Evolutionary conservation across 768 basidiomycete genomes (phyloP).

Genomic region (Lactarius indigo): DNA sequence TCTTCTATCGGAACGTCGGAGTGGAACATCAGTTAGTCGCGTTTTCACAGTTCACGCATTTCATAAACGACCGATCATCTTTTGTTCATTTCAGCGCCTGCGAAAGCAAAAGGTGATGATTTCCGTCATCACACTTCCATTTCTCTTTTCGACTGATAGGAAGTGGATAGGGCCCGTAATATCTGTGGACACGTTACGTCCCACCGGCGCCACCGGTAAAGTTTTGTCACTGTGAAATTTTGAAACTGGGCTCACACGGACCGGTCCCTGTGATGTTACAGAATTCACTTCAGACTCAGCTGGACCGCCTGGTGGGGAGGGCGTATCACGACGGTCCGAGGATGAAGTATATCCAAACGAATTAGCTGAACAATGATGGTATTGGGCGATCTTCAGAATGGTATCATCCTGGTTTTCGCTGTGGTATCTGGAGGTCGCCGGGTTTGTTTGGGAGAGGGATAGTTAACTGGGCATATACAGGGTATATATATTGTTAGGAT

Average conservation of each 20-base stretch:
- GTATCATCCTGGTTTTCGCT: constrained; percentile 15
- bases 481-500: constrained; percentile 13
- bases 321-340: constrained; percentile 3
- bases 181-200: constrained; percentile 2
- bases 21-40: constrained; percentile 1
- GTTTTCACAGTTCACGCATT: constrained; percentile 7
- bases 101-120: constrained; percentile 10
- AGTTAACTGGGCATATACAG: neutral
- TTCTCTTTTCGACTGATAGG: neutral
- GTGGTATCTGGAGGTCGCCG: constrained; percentile 28
- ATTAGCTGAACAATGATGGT: constrained; percentile 20
- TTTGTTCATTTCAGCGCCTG: neutral
- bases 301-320: neutral
- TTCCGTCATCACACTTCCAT: constrained; percentile 4
- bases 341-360: neutral
- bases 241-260: constrained; percentile 11
- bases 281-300: neutral
- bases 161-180: constrained; percentile 5
- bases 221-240: neutral
- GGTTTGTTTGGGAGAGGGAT: constrained; percentile 18
- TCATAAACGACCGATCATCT: constrained; percentile 4
- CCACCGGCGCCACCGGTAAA: constrained; percentile 19
- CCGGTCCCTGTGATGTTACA: constrained; percentile 1
- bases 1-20: neutral
- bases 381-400: constrained; percentile 25